These are phyloP conservation scores for Stylosanthes scabra DNA, from an alignment of 331 rosid genomes.

Conservation along the genomic window DNA sequence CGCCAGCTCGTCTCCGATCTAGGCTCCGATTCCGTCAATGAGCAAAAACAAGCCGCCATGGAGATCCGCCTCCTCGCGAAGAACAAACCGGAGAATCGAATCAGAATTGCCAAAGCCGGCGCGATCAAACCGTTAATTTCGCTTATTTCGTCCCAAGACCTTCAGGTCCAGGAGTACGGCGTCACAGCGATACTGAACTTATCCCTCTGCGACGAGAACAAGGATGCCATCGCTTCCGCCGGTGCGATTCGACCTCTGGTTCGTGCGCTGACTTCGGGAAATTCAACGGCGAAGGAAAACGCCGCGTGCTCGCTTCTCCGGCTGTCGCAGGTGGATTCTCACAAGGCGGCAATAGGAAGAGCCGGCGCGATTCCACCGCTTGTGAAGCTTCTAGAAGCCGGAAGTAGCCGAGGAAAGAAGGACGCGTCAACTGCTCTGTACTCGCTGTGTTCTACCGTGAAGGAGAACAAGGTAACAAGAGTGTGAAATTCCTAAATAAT, in stretches of 20 bases:
- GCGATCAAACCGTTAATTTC: constrained; percentile 80
- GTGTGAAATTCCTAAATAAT: neutral
- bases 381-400: constrained; percentile 74
- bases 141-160: constrained; percentile 67
- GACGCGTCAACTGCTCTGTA: constrained; percentile 96
- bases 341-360: constrained; percentile 80
- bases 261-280: constrained; percentile 67
- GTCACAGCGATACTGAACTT: constrained; percentile 92
- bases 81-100: constrained; percentile 80
- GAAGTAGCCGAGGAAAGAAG: constrained; percentile 83
- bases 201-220: constrained; percentile 92
- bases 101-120: constrained; percentile 76
- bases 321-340: constrained; percentile 78
- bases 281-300: constrained; percentile 86
- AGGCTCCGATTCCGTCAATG: constrained; percentile 72
- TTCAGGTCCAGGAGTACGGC: constrained; percentile 88
- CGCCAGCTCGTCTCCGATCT: constrained; percentile 76
- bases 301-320: constrained; percentile 91
- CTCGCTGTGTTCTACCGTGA: constrained; percentile 73
- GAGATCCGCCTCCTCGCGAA: constrained; percentile 92
- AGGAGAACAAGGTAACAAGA: constrained; percentile 70
- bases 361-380: constrained; percentile 86
- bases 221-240: constrained; percentile 65
- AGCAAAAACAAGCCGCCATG: constrained; percentile 93
- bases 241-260: constrained; percentile 89